Evolutionary conservation across 2,329 filamentous ascomycete genomes (phyloP), one percentile per base, ranked within the genome.

Genomic region (Tolypocladium cylindrosporum): DNA sequence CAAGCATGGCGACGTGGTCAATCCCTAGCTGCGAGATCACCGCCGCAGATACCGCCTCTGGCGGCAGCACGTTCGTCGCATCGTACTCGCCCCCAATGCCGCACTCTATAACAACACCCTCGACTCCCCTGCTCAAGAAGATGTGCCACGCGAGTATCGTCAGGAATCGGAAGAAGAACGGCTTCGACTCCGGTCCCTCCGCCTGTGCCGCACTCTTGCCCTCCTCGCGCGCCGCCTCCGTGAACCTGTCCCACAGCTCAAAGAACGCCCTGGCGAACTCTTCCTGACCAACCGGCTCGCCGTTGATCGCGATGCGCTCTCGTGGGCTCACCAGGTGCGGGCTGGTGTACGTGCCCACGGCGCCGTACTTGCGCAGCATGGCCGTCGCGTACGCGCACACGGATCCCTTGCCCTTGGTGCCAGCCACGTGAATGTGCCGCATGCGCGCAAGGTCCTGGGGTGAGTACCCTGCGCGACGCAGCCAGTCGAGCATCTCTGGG

Each of bases 61-160:
- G 57, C 0, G 79, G 78, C 7, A 99, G 73, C 27, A 97, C 82
- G 67, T 97, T 97, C 11, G 94, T 99, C 36, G 89, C 88, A 68
- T 97, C 93, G 67, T 91, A 91, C 73, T 96, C 90, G 54, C 92
- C 94, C 19, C 94, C 94, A 62, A 97, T 95, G 0, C 94, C 94
- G 66, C 91, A 96, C 74, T 99, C 94, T 40, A 97, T 81, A 11
- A 97, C 85, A 0, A 91, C 92, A 21, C 85, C 85, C 61, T 86
- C 79, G 0, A 97, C 86, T 1, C 87, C 86, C 69, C 94, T 88
- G 54, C 79, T 72, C 34, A 95, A 68, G 65, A 96, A 99, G 1
- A 87, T 81, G 67, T 96, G 91, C 66, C 96, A 84, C 1, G 92
- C 92, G 75, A 97, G 82, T 42, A 99, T 79, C 0, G 93, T 97